Percentiles rank a stretch among this genome's conserved stretches.
phyloP scores from a whole-genome alignment of 208 protist species.

The Tritrichomonas musculus region DNA sequence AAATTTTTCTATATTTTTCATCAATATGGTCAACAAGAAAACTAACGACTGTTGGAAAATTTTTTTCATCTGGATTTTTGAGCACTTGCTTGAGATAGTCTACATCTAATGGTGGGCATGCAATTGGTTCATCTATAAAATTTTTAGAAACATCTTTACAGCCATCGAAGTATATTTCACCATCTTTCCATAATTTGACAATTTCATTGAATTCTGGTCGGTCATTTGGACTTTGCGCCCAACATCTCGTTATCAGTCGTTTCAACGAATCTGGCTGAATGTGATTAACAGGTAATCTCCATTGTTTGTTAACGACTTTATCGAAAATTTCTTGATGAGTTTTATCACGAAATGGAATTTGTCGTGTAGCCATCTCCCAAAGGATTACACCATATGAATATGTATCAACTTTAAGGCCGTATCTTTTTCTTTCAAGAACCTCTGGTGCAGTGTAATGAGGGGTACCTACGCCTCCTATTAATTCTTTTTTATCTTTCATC shows the following conservation, averaged over 20 bases:
- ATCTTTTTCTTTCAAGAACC: not conserved
- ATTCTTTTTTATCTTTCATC: slow-evolving; percentile 14
- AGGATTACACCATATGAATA: slow-evolving; percentile 7
- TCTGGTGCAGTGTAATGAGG: slow-evolving; percentile 20
- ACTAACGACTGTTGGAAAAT: not conserved
- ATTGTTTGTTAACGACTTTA: not conserved
- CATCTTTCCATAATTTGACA: not conserved
- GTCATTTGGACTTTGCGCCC: not conserved
- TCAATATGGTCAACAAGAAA: not conserved
- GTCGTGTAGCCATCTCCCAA: not conserved
- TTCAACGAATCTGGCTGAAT: not conserved
- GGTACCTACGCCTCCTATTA: not conserved
- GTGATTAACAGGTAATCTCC: not conserved
- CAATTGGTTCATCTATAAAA: not conserved
- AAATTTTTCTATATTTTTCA: not conserved
- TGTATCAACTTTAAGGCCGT: not conserved
- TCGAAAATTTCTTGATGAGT: not conserved
- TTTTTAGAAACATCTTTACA: not conserved
- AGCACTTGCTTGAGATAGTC: not conserved
- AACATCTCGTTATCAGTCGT: not conserved
- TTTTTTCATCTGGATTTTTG: not conserved
- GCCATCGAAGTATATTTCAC: not conserved
- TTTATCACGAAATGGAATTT: not conserved
- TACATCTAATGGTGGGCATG: not conserved
- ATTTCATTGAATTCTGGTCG: slow-evolving; percentile 25